phyloP scores from a whole-genome alignment of 495 filamentous ascomycete species.

The Podospora sp. region DNA sequence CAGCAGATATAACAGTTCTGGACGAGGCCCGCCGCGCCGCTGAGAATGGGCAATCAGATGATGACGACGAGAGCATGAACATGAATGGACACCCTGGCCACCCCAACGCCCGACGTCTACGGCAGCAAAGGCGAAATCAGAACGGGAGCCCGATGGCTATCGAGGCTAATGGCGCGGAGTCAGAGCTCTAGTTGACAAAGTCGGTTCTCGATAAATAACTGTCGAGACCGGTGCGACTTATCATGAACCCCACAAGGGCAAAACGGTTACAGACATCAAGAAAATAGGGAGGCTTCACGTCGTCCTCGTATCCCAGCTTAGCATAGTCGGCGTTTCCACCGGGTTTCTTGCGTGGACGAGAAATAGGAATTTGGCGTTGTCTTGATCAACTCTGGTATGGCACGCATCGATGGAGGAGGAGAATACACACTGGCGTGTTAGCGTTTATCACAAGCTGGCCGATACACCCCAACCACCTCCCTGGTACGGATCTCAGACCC shows the following conservation, averaged over 20 bases:
- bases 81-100: slow-evolving; percentile 41
- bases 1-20: slow-evolving; percentile 73
- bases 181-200: slow-evolving; percentile 41
- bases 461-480: neutral
- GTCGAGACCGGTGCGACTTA: neutral
- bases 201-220: neutral
- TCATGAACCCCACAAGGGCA: neutral
- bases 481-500: neutral
- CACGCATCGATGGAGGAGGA: slow-evolving; percentile 10
- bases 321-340: slow-evolving; percentile 24
- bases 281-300: neutral
- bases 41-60: slow-evolving; percentile 48
- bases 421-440: neutral
- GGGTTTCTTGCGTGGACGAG: slow-evolving; percentile 5
- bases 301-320: slow-evolving; percentile 17
- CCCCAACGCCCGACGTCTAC: slow-evolving; percentile 31
- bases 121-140: slow-evolving; percentile 33
- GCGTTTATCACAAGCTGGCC: neutral
- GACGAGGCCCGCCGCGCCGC: slow-evolving; percentile 72
- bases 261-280: neutral
- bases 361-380: slow-evolving; percentile 23
- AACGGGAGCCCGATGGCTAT: slow-evolving; percentile 58
- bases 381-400: slow-evolving; percentile 1
- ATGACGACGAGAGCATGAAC: slow-evolving; percentile 51
- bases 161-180: slow-evolving; percentile 53